phyloP scores from a whole-genome alignment of 306 rosid genomes.

The Fragaria vesca region DNA sequence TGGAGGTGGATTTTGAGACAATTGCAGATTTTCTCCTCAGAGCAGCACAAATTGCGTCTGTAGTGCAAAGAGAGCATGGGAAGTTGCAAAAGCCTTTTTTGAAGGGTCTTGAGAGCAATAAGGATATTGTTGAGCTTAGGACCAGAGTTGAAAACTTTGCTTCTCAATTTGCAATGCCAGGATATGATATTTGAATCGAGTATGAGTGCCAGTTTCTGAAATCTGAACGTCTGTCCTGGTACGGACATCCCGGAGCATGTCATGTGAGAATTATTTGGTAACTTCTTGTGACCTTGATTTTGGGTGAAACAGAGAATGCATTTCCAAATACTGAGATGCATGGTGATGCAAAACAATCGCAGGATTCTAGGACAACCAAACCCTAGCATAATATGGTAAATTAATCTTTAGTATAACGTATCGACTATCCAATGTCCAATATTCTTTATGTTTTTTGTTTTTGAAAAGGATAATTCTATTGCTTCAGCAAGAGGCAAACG shows the following conservation, averaged over 20 bases:
- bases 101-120: slow-evolving; percentile 57
- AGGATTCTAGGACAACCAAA: neutral
- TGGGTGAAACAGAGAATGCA: neutral
- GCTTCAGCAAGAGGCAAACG: no score
- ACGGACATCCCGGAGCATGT: neutral
- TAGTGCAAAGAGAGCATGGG: slow-evolving; percentile 67
- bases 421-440: neutral
- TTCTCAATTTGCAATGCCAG: slow-evolving; percentile 87
- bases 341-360: neutral
- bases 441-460: no score
- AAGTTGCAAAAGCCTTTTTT: slow-evolving; percentile 52
- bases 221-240: neutral
- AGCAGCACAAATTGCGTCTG: slow-evolving; percentile 74
- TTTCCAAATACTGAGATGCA: neutral
- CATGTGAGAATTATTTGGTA: neutral
- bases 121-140: slow-evolving; percentile 74
- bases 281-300: neutral
- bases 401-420: neutral
- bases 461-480: no score
- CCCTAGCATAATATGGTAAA: neutral
- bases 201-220: slow-evolving; percentile 14
- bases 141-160: slow-evolving; percentile 76
- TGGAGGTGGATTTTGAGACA: slow-evolving; percentile 87
- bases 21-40: slow-evolving; percentile 73
- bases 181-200: slow-evolving; percentile 57